phyloP scores from a whole-genome alignment of 192 early-diverging fungal species.

The Diversispora eburnea region DNA sequence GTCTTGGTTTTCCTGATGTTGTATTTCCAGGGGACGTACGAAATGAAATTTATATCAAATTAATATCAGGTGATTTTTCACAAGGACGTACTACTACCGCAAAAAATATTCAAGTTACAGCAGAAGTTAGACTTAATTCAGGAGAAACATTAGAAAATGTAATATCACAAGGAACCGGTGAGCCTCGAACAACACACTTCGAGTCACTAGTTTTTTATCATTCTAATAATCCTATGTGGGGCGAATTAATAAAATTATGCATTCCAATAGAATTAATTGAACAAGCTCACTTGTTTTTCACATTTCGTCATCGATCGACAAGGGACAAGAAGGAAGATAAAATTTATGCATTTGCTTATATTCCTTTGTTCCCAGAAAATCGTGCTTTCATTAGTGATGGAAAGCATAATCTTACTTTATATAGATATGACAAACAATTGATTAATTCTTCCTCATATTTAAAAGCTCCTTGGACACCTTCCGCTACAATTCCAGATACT shows the following conservation, averaged over 20 bases:
- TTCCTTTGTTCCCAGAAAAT: constrained; percentile 48
- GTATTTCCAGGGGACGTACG: constrained; percentile 50
- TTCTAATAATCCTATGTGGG: constrained; percentile 55
- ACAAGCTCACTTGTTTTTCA: constrained; percentile 57
- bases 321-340: constrained; percentile 39
- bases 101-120: constrained; percentile 58
- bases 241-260: constrained; percentile 61
- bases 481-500: constrained; percentile 26
- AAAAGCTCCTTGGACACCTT: constrained; percentile 41
- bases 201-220: constrained; percentile 64
- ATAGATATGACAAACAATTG: constrained; percentile 56
- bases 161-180: constrained; percentile 46
- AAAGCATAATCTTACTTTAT: constrained; percentile 53
- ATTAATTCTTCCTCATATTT: constrained; percentile 48
- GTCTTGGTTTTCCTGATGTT: constrained; percentile 60
- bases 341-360: constrained; percentile 59
- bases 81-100: constrained; percentile 36
- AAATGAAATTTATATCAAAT: constrained; percentile 60
- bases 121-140: constrained; percentile 53
- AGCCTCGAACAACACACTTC: constrained; percentile 36
- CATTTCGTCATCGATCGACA: constrained; percentile 48
- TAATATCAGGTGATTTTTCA: constrained; percentile 55
- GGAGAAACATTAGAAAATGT: constrained; percentile 54
- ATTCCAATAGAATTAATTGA: constrained; percentile 54
- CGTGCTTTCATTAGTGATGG: constrained; percentile 58